Percentiles rank a stretch among this genome's conserved stretches.
Conservation (phyloP, 306 rosid genomes). For the Gleditsia sinensis region DNA sequence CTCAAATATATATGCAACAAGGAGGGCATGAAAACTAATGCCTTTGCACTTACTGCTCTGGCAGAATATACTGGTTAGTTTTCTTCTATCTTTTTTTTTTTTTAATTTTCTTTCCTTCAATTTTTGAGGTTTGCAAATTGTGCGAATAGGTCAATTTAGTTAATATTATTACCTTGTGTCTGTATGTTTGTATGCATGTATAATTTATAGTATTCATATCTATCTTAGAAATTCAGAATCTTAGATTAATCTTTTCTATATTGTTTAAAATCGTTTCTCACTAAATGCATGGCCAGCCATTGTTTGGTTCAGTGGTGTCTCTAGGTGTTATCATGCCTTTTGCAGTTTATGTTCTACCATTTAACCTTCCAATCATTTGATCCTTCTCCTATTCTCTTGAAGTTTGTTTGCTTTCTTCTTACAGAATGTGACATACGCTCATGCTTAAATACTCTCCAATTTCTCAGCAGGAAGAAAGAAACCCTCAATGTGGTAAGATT, state of each 20-base stretch:
- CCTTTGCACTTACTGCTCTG: slow-evolving; percentile 79
- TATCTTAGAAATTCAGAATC: background rate
- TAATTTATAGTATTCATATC: background rate
- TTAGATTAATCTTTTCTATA: background rate
- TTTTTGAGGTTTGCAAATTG: slow-evolving; percentile 22
- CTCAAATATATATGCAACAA: slow-evolving; percentile 86
- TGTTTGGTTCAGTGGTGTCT: slow-evolving; percentile 13
- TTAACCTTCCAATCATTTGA: slow-evolving; percentile 26
- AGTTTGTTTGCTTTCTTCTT: slow-evolving; percentile 23
- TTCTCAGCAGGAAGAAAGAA: slow-evolving; percentile 86
- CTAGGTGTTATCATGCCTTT: background rate
- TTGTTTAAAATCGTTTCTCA: slow-evolving; percentile 1
- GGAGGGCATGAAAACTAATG: slow-evolving; percentile 82
- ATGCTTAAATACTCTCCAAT: slow-evolving; percentile 95
- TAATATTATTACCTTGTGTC: background rate
- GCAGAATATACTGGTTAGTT: slow-evolving; percentile 81
- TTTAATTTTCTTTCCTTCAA: no score
- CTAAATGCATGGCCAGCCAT: background rate
- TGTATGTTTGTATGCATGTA: background rate
- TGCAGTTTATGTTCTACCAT: background rate
- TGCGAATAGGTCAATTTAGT: background rate
- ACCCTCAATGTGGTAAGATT: slow-evolving; percentile 73
- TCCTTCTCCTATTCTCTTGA: slow-evolving; percentile 28
- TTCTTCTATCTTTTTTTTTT: slow-evolving; percentile 25
- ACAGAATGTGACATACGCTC: slow-evolving; percentile 97